Evolutionary conservation across 2,329 filamentous ascomycete genomes (phyloP).

Genomic region (Phaeosphaeria sp.): DNA sequence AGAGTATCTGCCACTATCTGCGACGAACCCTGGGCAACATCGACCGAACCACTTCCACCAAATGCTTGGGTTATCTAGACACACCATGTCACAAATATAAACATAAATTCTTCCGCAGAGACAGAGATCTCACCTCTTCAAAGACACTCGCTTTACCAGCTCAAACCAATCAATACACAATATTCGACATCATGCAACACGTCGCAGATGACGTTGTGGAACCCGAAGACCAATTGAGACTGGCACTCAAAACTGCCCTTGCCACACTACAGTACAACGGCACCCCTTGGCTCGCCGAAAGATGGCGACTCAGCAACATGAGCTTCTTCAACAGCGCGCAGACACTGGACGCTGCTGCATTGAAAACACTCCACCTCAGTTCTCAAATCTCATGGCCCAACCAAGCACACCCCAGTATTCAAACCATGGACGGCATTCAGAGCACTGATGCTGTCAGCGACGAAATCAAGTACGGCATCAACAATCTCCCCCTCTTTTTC

Average conservation of each 20-base stretch:
- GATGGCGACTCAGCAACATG: conserved; percentile 24
- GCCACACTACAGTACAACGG: conserved; percentile 27
- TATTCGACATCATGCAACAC: conserved; percentile 19
- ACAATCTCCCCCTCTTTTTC: conserved; percentile 30
- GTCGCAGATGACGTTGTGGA: conserved; percentile 12
- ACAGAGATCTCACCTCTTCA: neutral
- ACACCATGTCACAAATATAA: conserved; percentile 21
- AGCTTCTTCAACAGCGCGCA: conserved; percentile 18
- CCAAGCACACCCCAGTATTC: neutral
- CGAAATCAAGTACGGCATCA: conserved; percentile 28
- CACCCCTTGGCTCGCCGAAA: conserved; percentile 28
- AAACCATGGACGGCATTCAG: conserved; percentile 26
- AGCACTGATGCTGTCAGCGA: conserved; percentile 9
- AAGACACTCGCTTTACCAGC: neutral
- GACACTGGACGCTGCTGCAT: conserved; percentile 10
- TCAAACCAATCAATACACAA: conserved; percentile 2
- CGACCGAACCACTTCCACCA: neutral
- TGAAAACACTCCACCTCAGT: conserved; percentile 28
- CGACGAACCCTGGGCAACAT: conserved; percentile 15
- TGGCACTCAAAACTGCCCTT: conserved; percentile 23
- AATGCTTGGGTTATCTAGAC: conserved; percentile 32
- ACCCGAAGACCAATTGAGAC: conserved; percentile 20
- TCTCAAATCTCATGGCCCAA: conserved; percentile 15
- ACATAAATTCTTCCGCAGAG: conserved; percentile 28
- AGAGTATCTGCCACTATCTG: conserved; percentile 31